phyloP scores from a whole-genome alignment of 306 rosid species.

The Trichosanthes cucumerina region DNA sequence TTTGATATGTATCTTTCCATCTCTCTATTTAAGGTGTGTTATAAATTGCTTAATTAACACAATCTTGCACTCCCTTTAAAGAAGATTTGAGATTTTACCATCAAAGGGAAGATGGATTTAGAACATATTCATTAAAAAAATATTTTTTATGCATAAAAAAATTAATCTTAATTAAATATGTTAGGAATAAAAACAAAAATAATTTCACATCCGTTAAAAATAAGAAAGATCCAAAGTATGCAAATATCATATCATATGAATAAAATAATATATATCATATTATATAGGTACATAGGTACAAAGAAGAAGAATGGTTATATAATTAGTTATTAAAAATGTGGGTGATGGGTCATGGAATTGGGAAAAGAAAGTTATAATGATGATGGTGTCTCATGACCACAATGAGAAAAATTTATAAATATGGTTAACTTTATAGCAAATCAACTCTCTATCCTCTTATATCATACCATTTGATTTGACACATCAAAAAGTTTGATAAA shows the following conservation, averaged over 20 bases:
- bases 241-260: too few species aligned
- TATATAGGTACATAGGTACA: not conserved
- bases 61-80: conserved; percentile 48
- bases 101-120: conserved; percentile 18
- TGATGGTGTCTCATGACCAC: conserved; percentile 4
- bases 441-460: not conserved
- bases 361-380: not conserved
- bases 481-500: not conserved
- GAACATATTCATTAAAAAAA: not conserved
- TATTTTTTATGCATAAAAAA: too few species aligned
- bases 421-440: conserved; percentile 9
- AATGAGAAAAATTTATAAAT: not conserved
- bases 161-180: not conserved
- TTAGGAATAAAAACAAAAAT: not conserved
- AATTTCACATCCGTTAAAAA: not conserved
- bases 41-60: conserved; percentile 4
- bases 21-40: not conserved
- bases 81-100: conserved; percentile 34
- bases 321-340: not conserved
- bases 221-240: too few species aligned
- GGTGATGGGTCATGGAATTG: not conserved
- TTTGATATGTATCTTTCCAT: not conserved
- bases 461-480: not conserved
- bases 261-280: not conserved
- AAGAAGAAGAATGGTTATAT: not conserved